These are phyloP conservation scores for Mycena maculata DNA, from an alignment of 768 basidiomycete species.

Conservation along the genomic window DNA sequence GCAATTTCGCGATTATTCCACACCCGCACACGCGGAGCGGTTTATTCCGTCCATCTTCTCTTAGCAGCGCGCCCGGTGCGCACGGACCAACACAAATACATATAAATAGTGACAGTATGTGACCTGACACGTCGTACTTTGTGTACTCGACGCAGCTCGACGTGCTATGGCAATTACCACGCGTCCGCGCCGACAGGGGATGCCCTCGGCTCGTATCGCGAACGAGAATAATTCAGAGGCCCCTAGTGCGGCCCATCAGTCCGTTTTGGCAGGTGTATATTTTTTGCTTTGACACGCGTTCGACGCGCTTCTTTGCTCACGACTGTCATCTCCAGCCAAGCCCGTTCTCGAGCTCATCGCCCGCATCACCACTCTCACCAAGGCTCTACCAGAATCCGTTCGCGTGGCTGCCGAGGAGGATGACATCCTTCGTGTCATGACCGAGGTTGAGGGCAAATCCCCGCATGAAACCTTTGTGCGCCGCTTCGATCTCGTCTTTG, in stretches of 20 bases:
- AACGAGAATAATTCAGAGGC: not conserved
- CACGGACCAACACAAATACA: too few relatives aligned
- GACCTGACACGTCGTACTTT: too few relatives aligned
- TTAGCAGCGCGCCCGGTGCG: too few relatives aligned
- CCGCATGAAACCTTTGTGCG: constrained; percentile 25
- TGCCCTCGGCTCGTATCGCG: not conserved
- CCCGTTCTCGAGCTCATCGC: not conserved
- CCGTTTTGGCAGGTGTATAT: not conserved
- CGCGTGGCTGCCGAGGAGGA: not conserved
- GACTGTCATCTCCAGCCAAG: not conserved
- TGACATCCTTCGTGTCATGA: constrained; percentile 27
- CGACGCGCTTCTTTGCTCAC: not conserved
- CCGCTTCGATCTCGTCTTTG: constrained; percentile 33
- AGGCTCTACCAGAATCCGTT: not conserved
- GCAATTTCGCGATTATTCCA: too few relatives aligned
- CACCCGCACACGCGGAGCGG: too few relatives aligned
- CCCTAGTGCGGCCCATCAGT: not conserved
- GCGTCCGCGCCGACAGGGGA: not conserved
- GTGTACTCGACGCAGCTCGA: too few relatives aligned
- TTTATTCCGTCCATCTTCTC: too few relatives aligned
- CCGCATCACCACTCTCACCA: not conserved
- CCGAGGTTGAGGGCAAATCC: constrained; percentile 7
- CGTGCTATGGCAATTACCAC: too few relatives aligned
- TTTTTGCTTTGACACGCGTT: too few relatives aligned
- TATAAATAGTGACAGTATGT: too few relatives aligned